Base-by-base conservation (phyloP, 257 asterid genomes). In the Solanum phureja region DNA sequence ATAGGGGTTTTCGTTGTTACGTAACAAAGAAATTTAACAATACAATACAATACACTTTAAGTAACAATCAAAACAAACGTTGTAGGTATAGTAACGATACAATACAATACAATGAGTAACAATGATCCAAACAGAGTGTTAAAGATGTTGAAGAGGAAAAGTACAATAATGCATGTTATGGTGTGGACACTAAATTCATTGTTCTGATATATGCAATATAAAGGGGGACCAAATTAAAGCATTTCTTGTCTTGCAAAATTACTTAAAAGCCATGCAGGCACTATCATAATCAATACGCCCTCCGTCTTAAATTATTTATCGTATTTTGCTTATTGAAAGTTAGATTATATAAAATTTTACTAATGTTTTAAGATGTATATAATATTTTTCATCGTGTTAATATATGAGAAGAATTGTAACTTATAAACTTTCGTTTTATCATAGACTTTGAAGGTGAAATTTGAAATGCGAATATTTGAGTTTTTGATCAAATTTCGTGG, bases 151-250 rank as follows among this genome's bases (percentile, higher is more conserved):
- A 34, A 69, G 38, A 31, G 81, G 46, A 73, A 73, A 73, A 73
- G 81, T 77, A 77, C 84, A 77, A 77, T 77, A 86, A 86, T 42
- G 72, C 27, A 27, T 71, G 82, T 83, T 27, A 11, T 31, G 40
- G 42, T 73, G 46, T 73, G 83, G 83, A 86, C 88, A 71, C 88
- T 46, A 83, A 86, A 86, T 68, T 86, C 88, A 46, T 86, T 69
- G 88, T 71, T 86, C 72, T 86, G 72, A 31, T 29, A 42, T 31
- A 86, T 46, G 88, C 88, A 86, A 69, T 44, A 40, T 18, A 33
- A 35, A 35, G 58, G 88, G 88, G 88, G 88, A 86, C 88, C 88
- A 86, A 86, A 71, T 73, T 73, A 72, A 72, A 72, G 81, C 81
- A 27, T 86, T 86, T 19, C 21, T 16, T 42, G 83, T 86, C 76